Percentiles rank a stretch among this genome's conserved stretches.
These are phyloP conservation scores for Suhomyces maxii DNA, from an alignment of 1,139 yeast species.

Conservation along the genomic window DNA sequence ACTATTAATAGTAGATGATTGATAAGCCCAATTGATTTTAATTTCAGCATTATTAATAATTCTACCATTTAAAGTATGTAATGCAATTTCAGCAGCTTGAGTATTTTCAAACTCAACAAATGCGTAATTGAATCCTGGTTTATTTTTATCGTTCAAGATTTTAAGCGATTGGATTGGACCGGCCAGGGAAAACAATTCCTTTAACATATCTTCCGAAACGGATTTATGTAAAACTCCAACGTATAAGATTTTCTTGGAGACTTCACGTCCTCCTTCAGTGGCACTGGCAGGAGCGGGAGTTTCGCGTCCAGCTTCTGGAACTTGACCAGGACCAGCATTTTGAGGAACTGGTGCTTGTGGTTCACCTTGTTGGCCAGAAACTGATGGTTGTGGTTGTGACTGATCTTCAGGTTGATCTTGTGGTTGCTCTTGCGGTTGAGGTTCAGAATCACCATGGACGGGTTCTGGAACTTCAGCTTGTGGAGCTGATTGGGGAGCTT, in stretches of 20 bases:
- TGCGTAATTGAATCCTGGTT: constrained; percentile 75
- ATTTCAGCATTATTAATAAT: constrained; percentile 53
- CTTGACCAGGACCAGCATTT: constrained; percentile 10
- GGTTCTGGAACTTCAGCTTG: not conserved
- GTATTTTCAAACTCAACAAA: constrained; percentile 72
- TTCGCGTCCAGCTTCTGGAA: not conserved
- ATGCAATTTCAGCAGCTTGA: constrained; percentile 61
- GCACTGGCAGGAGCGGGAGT: constrained; percentile 59
- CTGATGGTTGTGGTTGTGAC: not conserved
- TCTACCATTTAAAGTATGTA: constrained; percentile 59
- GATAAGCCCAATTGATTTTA: constrained; percentile 81
- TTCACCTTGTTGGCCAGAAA: not conserved
- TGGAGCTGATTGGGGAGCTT: not conserved
- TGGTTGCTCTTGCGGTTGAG: not conserved
- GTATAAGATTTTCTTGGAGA: constrained; percentile 69
- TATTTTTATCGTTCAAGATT: constrained; percentile 73
- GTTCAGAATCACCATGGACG: not conserved
- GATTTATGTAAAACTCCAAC: constrained; percentile 73
- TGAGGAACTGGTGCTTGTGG: constrained; percentile 1
- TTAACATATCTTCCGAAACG: constrained; percentile 61
- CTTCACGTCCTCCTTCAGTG: constrained; percentile 77
- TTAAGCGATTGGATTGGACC: constrained; percentile 65
- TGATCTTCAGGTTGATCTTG: not conserved
- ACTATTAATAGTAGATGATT: constrained; percentile 53
- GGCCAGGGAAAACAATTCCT: constrained; percentile 61